Base-by-base conservation (phyloP, 148 eudicot genomes). In the Vaccinium macrocarpon region DNA sequence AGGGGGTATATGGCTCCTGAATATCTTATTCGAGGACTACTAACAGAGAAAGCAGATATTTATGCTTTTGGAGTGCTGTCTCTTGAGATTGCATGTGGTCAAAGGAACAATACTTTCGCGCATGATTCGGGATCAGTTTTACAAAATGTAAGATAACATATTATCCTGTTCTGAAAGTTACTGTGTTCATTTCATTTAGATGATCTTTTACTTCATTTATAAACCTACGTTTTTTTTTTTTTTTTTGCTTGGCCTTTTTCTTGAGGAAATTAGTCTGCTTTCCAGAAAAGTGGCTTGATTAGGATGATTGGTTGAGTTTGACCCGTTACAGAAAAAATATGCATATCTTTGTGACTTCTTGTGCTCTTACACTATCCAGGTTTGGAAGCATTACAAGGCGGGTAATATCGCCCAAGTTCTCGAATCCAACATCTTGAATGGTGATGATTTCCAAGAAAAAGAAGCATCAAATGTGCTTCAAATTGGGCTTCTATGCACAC, bases 1-100 rank as follows among this genome's bases (percentile, higher is more conserved):
- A 80, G 82, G 71, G 82, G 82, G 48, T 80, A 80, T 38, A 59
- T 80, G 82, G 82, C 82, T 80, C 82, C 82, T 80, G 82, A 80
- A 21, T 80, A 80, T 59, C 70, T 80, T 35, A 64, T 80, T 80
- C 82, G 82, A 80, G 82, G 82, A 32, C 51, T 59, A 59, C 52
- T 80, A 59, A 80, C 82, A 80, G 82, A 80, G 70, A 80, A 80
- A 80, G 82, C 82, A 35, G 82, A 80, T 80, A 71, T 80, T 42
- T 80, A 80, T 32, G 82, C 70, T 35, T 80, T 80, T 21, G 82
- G 82, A 50, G 82, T 80, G 70, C 71, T 80, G 71, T 48, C 71
- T 56, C 82, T 80, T 61, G 82, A 80, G 72, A 59, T 80, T 59
- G 71, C 71, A 35, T 80, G 82, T 13, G 71, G 70, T 19, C 38